Evolutionary conservation across 2,329 filamentous ascomycete genomes (phyloP), one percentile per base, ranked within the genome.

Genomic region (Colletotrichum orchidophilum): DNA sequence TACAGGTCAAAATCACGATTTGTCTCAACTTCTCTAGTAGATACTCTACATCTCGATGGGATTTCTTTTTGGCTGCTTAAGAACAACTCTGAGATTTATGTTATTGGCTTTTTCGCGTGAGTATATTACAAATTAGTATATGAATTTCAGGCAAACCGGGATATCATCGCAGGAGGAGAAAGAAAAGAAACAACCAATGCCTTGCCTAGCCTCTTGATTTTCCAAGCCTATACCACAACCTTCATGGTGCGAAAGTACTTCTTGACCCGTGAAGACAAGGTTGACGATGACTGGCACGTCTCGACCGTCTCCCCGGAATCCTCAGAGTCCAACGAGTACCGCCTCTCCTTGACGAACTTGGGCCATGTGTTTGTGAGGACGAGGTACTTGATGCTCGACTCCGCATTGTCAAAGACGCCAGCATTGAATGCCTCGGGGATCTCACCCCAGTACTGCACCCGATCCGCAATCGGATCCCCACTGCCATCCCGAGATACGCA

Each of bases 371-470:
- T 78, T 24, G 77, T 78, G 39, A 78, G 73, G 5, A 78, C 78
- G 6, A 90, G 82, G 66, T 90, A 88, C 76, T 88, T 89, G 78
- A 90, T 86, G 71, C 84, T 85, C 27, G 80, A 77, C 75, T 88
- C 84, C 0, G 88, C 87, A n/a, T 79, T 81, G 73, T 90, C 87
- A 68, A 90, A 90, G 4, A 90, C 83, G 0, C 74, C 75, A 5
- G 79, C 77, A 42, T 83, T 81, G 70, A 90, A 90, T 0, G 72
- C 79, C 3, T 78, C 76, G 0, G 86, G 81, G 18, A 83, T 83
- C 53, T 77, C 75, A 2, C 72, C 72, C 18, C 62, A 70, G 63
- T 73, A 73, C 18, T 64, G 65, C 31, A 42, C 53, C 6, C 42
- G 53, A 31, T 70, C 66, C 15, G 42, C 50, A 7, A 70, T 65